phyloP scores from a whole-genome alignment of 2,329 filamentous ascomycete genomes.

The Akanthomyces dipterigenus region DNA sequence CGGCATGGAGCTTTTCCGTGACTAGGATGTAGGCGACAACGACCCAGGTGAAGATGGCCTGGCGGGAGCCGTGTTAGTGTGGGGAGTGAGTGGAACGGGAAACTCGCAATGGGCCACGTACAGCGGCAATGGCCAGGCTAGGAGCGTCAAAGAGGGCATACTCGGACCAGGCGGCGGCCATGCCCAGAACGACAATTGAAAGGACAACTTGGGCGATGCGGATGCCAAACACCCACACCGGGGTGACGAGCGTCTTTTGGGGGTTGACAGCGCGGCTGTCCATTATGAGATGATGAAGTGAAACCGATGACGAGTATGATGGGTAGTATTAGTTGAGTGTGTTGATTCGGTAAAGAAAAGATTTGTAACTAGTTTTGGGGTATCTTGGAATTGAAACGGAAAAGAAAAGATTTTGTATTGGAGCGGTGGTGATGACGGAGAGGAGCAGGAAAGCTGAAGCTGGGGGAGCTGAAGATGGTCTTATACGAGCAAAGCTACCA shows the following conservation, averaged over 20 bases:
- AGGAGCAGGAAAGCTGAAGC: background rate
- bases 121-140: constrained; percentile 29
- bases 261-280: constrained; percentile 24
- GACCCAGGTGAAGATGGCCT: constrained; percentile 42
- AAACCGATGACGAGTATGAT: background rate
- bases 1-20: constrained; percentile 31
- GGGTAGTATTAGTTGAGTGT: background rate
- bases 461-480: background rate
- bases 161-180: constrained; percentile 25
- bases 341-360: background rate
- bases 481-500: background rate
- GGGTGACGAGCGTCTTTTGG: constrained; percentile 22
- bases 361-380: background rate
- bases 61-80: constrained; percentile 12
- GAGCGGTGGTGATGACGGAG: background rate
- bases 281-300: background rate
- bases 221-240: constrained; percentile 36
- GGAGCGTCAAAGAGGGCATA: constrained; percentile 9
- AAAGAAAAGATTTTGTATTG: background rate
- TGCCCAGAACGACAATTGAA: constrained; percentile 35
- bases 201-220: constrained; percentile 36
- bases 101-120: constrained; percentile 15
- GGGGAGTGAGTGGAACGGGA: background rate
- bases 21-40: constrained; percentile 35
- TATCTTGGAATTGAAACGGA: background rate